A percentile compares a stretch with the other conserved stretches of the same genome.
These are phyloP conservation scores for Penicillium corylophilum DNA, from an alignment of 2,329 filamentous ascomycete species.

Conservation along the genomic window DNA sequence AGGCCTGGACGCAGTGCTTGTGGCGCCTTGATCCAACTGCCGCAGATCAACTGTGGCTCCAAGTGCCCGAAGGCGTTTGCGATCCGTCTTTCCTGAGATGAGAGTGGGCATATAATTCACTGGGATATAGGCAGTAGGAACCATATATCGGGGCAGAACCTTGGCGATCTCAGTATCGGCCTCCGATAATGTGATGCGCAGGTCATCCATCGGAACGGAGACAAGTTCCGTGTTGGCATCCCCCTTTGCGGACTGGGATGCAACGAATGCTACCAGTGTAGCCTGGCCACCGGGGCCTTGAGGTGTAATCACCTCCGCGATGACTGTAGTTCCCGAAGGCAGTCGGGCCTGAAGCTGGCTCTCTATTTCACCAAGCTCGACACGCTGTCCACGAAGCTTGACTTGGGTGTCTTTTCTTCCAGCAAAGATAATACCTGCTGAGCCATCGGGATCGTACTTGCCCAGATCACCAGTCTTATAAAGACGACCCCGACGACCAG, in stretches of 20 bases:
- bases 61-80: slow-evolving; percentile 37
- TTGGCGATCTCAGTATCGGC: slow-evolving; percentile 26
- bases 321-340: slow-evolving; percentile 38
- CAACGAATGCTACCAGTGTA: slow-evolving; percentile 33
- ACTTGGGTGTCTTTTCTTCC: slow-evolving; percentile 44
- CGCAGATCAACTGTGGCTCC: slow-evolving; percentile 35
- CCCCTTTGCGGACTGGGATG: slow-evolving; percentile 24
- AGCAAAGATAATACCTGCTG: slow-evolving; percentile 38
- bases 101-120: slow-evolving; percentile 44
- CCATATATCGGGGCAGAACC: slow-evolving; percentile 34
- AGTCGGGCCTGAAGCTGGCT: slow-evolving; percentile 32
- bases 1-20: slow-evolving; percentile 18
- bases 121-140: slow-evolving; percentile 45
- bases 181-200: slow-evolving; percentile 17
- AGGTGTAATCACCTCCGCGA: slow-evolving; percentile 50
- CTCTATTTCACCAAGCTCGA: slow-evolving; percentile 46
- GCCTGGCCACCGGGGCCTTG: slow-evolving; percentile 28
- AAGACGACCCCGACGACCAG: slow-evolving; percentile 33
- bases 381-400: slow-evolving; percentile 44
- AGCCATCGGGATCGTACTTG: slow-evolving; percentile 38
- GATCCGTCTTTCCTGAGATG: slow-evolving; percentile 48
- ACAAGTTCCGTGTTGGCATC: slow-evolving; percentile 17
- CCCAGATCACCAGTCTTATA: slow-evolving; percentile 46
- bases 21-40: slow-evolving; percentile 26
- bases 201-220: slow-evolving; percentile 15